phyloP scores from a whole-genome alignment of 192 early-diverging fungal genomes.

The Coemansia sp. region DNA sequence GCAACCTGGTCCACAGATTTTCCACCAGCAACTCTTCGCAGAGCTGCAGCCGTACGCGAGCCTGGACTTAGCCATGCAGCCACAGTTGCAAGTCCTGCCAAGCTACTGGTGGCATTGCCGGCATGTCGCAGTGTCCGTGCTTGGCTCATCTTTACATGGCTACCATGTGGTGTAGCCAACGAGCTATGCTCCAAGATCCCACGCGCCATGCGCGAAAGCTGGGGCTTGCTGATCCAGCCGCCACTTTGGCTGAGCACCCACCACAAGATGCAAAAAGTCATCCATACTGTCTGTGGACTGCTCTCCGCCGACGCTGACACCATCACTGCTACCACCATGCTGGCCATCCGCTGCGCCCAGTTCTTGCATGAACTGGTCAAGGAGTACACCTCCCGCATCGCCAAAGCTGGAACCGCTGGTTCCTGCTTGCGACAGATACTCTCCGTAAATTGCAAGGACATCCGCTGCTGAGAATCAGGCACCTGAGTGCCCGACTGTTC shows the following conservation, averaged over 20 bases:
- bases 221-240: slow-evolving; percentile 50
- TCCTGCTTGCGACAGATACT: slow-evolving; percentile 43
- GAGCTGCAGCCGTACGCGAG: slow-evolving; percentile 33
- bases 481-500: slow-evolving; percentile 50
- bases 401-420: slow-evolving; percentile 39
- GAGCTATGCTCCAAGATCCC: slow-evolving; percentile 42
- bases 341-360: slow-evolving; percentile 52
- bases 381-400: slow-evolving; percentile 40
- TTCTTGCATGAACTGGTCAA: slow-evolving; percentile 52
- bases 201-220: slow-evolving; percentile 50
- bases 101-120: slow-evolving; percentile 4
- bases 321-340: slow-evolving; percentile 37
- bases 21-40: slow-evolving; percentile 43
- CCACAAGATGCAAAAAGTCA: slow-evolving; percentile 53
- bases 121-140: background rate
- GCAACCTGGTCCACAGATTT: slow-evolving; percentile 42
- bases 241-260: slow-evolving; percentile 53
- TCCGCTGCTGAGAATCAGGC: slow-evolving; percentile 57
- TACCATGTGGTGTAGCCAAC: background rate
- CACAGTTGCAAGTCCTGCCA: slow-evolving; percentile 33
- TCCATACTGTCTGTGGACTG: slow-evolving; percentile 46
- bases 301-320: slow-evolving; percentile 42
- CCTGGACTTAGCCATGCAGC: slow-evolving; percentile 39
- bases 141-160: background rate
- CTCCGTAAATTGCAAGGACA: slow-evolving; percentile 51